Evolutionary conservation across 2,329 filamentous ascomycete genomes (phyloP).

Genomic region (Orbilia oligospora): DNA sequence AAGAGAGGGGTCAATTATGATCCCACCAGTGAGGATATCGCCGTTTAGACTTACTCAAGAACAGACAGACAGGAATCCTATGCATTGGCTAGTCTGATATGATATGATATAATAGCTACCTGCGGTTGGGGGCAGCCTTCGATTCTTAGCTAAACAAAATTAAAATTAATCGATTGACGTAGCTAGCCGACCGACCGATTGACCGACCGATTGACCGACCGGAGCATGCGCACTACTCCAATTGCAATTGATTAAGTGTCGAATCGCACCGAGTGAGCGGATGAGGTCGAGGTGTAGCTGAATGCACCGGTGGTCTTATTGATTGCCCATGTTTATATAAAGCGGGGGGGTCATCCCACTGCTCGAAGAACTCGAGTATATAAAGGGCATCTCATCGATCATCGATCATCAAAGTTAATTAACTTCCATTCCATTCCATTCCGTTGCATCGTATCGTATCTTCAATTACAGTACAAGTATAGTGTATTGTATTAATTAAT

Average conservation of each 20-base stretch:
- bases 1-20: conserved; percentile 3
- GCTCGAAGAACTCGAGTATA: not conserved
- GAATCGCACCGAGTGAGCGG: too few relatives aligned
- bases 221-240: not conserved
- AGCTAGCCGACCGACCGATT: conserved; percentile 20
- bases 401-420: too few relatives aligned
- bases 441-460: too few relatives aligned
- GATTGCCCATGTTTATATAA: conserved; percentile 7
- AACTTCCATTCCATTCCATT: too few relatives aligned
- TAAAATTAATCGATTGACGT: not conserved
- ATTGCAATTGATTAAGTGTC: too few relatives aligned
- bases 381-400: not conserved
- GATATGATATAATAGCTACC: too few relatives aligned
- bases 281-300: too few relatives aligned
- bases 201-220: not conserved
- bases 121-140: too few relatives aligned
- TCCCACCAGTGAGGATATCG: conserved; percentile 59
- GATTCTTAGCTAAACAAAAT: not conserved
- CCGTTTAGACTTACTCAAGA: conserved; percentile 43
- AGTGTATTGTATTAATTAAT: not conserved
- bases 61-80: conserved; percentile 14
- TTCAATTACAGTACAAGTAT: not conserved
- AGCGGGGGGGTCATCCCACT: conserved; percentile 2
- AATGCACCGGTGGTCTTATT: not conserved
- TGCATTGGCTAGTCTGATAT: too few relatives aligned